Evolutionary conservation across 1,139 yeast species (phyloP).

Genomic region (Kodamaea sp.): DNA sequence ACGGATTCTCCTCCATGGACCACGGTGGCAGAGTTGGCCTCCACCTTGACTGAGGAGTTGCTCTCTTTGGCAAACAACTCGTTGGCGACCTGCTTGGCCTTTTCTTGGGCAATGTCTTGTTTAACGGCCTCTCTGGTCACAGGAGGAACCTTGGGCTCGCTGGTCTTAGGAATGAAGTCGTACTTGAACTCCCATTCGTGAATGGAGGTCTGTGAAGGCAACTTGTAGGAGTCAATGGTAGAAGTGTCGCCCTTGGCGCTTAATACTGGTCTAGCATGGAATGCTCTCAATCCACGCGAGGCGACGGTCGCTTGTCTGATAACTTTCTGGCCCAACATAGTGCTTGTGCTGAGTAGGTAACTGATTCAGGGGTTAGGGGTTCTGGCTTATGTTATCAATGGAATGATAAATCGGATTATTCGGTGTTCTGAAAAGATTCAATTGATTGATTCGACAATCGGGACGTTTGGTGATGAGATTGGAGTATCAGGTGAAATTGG

Average conservation of each 20-base stretch:
- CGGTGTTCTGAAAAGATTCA: no score
- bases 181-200: slow-evolving; percentile 55
- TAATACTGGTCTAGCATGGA: slow-evolving; percentile 3
- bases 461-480: no score
- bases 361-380: no score
- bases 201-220: slow-evolving; percentile 51
- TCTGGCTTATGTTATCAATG: no score
- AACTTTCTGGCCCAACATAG: neutral
- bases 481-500: no score
- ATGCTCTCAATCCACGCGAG: slow-evolving; percentile 3
- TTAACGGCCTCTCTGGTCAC: slow-evolving; percentile 52
- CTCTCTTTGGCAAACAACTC: slow-evolving; percentile 41
- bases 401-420: no score
- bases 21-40: slow-evolving; percentile 44
- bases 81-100: slow-evolving; percentile 42
- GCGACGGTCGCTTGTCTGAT: slow-evolving; percentile 1
- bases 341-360: no score
- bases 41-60: slow-evolving; percentile 43
- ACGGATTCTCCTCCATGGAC: slow-evolving; percentile 49
- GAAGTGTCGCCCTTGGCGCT: slow-evolving; percentile 47
- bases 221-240: slow-evolving; percentile 45
- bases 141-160: slow-evolving; percentile 54
- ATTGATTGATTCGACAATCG: no score
- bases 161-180: slow-evolving; percentile 46
- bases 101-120: slow-evolving; percentile 48